Percentiles rank a stretch among this genome's conserved stretches.
Evolutionary conservation across 257 asterid genomes (phyloP).

Genomic region (Petunia secreta): DNA sequence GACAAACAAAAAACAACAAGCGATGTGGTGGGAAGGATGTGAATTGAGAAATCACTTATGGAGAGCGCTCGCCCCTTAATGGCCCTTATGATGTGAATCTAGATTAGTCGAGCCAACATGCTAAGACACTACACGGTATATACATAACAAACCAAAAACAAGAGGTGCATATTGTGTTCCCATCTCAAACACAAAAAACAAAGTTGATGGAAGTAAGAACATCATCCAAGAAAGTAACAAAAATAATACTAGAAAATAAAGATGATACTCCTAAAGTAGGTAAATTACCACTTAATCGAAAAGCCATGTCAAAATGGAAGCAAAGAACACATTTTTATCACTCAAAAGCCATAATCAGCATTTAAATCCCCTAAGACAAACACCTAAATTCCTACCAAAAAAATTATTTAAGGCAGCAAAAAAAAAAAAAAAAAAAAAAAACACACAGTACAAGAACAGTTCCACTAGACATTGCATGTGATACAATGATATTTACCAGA

Average conservation of each 20-base stretch:
- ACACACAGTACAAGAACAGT: background rate
- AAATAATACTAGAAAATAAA: background rate
- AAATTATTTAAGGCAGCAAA: background rate
- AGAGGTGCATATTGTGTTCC: too few relatives aligned
- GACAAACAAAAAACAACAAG: background rate
- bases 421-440: slow-evolving; percentile 15
- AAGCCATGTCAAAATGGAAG: background rate
- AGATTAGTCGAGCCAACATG: too few relatives aligned
- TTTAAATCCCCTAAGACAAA: slow-evolving; percentile 18
- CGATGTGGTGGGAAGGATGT: too few relatives aligned
- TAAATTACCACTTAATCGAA: background rate
- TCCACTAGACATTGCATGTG: slow-evolving; percentile 24
- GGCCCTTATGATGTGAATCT: too few relatives aligned
- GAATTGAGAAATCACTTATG: too few relatives aligned
- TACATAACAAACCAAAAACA: background rate
- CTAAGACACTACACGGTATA: background rate
- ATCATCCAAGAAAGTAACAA: background rate
- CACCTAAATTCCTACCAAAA: background rate
- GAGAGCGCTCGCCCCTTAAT: too few relatives aligned
- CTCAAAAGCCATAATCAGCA: background rate
- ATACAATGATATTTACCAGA: slow-evolving; percentile 46
- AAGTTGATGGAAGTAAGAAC: background rate
- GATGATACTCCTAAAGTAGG: background rate
- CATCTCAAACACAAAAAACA: too few relatives aligned
- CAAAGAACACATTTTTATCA: background rate